Evolutionary conservation across 106 monocot species (phyloP).

Genomic region (Acorus gramineus): DNA sequence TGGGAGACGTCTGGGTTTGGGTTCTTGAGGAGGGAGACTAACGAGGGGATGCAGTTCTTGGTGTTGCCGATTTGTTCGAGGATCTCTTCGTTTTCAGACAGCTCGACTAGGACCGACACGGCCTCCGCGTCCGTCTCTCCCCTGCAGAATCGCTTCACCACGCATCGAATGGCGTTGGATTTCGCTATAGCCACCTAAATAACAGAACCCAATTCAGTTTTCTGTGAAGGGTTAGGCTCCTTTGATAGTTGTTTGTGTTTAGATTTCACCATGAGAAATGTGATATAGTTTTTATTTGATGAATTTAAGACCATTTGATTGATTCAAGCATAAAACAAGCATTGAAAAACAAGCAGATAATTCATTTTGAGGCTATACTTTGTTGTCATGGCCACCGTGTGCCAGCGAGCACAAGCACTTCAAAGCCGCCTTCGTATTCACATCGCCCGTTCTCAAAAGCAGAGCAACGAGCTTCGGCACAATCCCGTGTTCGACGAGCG

Average conservation of each 20-base stretch:
- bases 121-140: constrained; percentile 1
- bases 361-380: not conserved
- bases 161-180: constrained; percentile 6
- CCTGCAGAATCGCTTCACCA: constrained; percentile 8
- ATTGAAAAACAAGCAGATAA: no score
- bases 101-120: constrained; percentile 3
- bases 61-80: constrained; percentile 10
- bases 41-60: constrained; percentile 6
- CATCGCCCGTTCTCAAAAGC: not conserved
- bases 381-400: constrained; percentile 8
- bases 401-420: constrained; percentile 8
- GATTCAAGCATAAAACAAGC: no score
- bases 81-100: not conserved
- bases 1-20: constrained; percentile 1
- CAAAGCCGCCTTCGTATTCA: not conserved
- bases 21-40: constrained; percentile 9
- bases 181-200: constrained; percentile 10
- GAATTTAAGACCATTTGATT: no score
- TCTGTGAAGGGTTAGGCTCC: no score
- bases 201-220: not conserved
- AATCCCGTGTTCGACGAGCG: not conserved
- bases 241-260: no score
- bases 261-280: no score
- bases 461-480: constrained; percentile 1
- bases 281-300: no score